These are phyloP conservation scores for Fusarium begoniae DNA, from an alignment of 2,329 filamentous ascomycete genomes.

Conservation along the genomic window DNA sequence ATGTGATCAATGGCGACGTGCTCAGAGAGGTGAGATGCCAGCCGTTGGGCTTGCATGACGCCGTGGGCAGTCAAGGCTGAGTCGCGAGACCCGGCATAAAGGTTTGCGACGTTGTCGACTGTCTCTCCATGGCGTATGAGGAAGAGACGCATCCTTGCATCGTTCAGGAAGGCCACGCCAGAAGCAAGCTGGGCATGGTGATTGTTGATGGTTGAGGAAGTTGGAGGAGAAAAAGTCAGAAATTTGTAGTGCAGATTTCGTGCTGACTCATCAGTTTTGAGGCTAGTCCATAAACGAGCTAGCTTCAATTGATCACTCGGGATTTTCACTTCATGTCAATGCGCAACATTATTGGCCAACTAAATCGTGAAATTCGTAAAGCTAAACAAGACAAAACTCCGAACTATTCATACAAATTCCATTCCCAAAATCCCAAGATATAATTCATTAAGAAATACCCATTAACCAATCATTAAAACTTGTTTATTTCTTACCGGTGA, in stretches of 20 bases:
- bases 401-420: constrained; percentile 14
- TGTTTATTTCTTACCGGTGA: constrained; percentile 49
- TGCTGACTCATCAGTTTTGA: constrained; percentile 19
- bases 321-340: background rate
- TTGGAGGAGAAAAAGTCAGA: constrained; percentile 17
- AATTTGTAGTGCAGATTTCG: constrained; percentile 28
- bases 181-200: constrained; percentile 37
- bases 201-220: background rate
- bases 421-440: background rate
- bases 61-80: constrained; percentile 85
- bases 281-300: background rate
- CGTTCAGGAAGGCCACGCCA: constrained; percentile 29
- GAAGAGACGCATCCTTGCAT: constrained; percentile 62
- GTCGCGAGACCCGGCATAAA: constrained; percentile 83
- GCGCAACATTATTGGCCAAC: constrained; percentile 16
- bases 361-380: constrained; percentile 24
- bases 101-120: constrained; percentile 83
- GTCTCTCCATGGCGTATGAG: constrained; percentile 90
- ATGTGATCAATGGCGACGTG: constrained; percentile 63
- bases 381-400: constrained; percentile 26
- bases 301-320: background rate
- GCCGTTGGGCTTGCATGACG: constrained; percentile 76
- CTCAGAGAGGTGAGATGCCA: constrained; percentile 69
- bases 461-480: background rate
- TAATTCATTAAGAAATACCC: constrained; percentile 7